These are phyloP conservation scores for Blastobotrys malaysiensis DNA, from an alignment of 1,139 yeast genomes.

Conservation along the genomic window DNA sequence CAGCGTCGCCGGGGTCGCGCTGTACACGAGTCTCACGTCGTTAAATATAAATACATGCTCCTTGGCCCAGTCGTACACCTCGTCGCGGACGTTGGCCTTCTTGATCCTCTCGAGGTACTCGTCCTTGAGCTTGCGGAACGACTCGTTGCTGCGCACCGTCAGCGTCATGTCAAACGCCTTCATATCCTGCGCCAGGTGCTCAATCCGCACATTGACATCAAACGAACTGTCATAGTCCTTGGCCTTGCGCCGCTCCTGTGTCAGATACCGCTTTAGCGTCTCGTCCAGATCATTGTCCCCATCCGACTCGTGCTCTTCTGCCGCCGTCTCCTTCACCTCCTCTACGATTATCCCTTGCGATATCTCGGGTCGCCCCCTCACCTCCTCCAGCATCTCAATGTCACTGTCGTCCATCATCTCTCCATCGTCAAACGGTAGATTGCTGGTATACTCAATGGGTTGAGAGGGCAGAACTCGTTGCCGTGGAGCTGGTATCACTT, in stretches of 20 bases:
- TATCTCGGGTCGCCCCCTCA: background rate
- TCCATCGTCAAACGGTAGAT: constrained; percentile 3
- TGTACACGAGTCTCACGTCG: constrained; percentile 17
- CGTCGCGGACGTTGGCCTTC: background rate
- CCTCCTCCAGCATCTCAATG: constrained; percentile 6
- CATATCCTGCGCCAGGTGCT: constrained; percentile 2
- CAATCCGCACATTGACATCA: background rate
- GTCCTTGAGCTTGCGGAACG: constrained; percentile 11
- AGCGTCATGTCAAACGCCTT: constrained; percentile 2
- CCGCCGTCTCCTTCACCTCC: background rate
- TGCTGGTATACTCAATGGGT: background rate
- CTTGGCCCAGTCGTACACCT: constrained; percentile 1
- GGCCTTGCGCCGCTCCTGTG: background rate
- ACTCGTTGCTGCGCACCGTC: constrained; percentile 12
- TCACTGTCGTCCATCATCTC: constrained; percentile 6
- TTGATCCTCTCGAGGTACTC: constrained; percentile 3
- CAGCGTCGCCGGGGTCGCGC: constrained; percentile 18
- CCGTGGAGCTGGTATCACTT: background rate
- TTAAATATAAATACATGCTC: constrained; percentile 18
- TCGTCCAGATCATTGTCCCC: background rate
- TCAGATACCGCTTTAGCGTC: background rate
- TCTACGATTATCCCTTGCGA: background rate
- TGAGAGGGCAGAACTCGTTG: background rate
- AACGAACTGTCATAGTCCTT: background rate
- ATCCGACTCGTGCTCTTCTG: background rate